phyloP scores from a whole-genome alignment of 768 basidiomycete genomes.

The Atractiella rhizophila region DNA sequence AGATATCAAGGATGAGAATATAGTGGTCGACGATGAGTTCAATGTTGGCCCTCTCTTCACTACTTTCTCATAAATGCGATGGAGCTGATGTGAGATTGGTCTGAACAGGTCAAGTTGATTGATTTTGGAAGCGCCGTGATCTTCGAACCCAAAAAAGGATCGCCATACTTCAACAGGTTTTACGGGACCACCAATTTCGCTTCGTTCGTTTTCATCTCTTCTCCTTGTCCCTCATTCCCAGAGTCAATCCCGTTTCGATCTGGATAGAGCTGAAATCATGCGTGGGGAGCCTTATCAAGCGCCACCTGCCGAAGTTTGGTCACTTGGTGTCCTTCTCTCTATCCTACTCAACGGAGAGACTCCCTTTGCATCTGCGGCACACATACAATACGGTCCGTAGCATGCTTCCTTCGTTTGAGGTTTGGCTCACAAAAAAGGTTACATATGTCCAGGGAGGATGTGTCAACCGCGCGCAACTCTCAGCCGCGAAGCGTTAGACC shows the following conservation, averaged over 20 bases:
- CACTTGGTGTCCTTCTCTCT: slow-evolving; percentile 25
- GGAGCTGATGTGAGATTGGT: slow-evolving; percentile 5
- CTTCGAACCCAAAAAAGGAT: slow-evolving; percentile 35
- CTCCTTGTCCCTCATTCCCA: background rate
- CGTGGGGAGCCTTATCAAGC: slow-evolving; percentile 22
- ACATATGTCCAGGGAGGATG: too few relatives aligned
- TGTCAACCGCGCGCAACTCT: too few relatives aligned
- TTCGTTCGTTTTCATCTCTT: background rate
- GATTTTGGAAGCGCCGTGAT: slow-evolving; percentile 81
- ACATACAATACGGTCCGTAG: too few relatives aligned
- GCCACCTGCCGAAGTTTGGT: slow-evolving; percentile 25
- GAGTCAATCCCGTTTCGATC: slow-evolving; percentile 11
- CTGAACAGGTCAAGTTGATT: slow-evolving; percentile 82
- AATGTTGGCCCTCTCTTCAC: slow-evolving; percentile 22
- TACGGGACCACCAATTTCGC: slow-evolving; percentile 22
- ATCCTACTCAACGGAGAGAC: slow-evolving; percentile 25
- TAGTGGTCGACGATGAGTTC: slow-evolving; percentile 29
- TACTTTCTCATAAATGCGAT: background rate
- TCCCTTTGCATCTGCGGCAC: slow-evolving; percentile 21
- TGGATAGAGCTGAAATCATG: slow-evolving; percentile 22
- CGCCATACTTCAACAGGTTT: slow-evolving; percentile 48
- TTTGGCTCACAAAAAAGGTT: too few relatives aligned
- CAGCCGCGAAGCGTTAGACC: slow-evolving; percentile 3
- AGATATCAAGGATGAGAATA: slow-evolving; percentile 27
- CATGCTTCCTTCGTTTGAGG: too few relatives aligned